A percentile compares a stretch with the other conserved stretches of the same genome.
Evolutionary conservation across 768 basidiomycete species (phyloP).

Genomic region (Trametes coccinea): DNA sequence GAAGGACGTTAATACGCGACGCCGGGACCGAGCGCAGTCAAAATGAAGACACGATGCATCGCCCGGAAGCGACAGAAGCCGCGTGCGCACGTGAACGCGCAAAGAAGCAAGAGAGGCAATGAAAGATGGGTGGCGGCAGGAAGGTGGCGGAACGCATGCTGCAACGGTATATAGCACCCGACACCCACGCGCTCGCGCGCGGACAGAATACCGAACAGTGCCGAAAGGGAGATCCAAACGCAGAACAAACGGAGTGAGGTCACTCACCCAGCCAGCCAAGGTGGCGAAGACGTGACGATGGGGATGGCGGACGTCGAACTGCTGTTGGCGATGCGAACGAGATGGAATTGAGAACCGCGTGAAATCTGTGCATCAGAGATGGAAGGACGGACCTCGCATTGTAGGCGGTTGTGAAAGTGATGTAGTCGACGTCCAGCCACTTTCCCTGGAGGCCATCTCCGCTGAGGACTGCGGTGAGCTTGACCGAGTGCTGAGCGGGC

Average conservation of each 20-base stretch:
- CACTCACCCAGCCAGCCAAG: conserved; percentile 11
- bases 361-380: conserved; percentile 1
- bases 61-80: background rate
- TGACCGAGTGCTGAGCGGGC: conserved; percentile 23
- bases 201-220: background rate
- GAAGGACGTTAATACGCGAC: background rate
- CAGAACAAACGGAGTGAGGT: background rate
- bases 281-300: conserved; percentile 14
- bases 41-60: background rate
- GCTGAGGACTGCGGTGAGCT: conserved; percentile 22
- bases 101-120: too few species aligned
- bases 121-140: background rate
- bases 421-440: conserved; percentile 35
- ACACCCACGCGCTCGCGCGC: too few species aligned
- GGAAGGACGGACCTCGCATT: conserved; percentile 11
- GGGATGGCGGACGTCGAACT: conserved; percentile 1
- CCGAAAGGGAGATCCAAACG: background rate
- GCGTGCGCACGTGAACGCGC: background rate
- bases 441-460: conserved; percentile 5
- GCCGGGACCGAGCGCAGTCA: background rate
- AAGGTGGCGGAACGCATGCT: too few species aligned
- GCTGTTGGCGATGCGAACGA: background rate
- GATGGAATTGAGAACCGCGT: background rate
- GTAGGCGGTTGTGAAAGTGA: conserved; percentile 22
- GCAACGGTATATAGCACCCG: too few species aligned